Conservation (phyloP, 2,329 filamentous ascomycete genomes). For the Eutypa lata region DNA sequence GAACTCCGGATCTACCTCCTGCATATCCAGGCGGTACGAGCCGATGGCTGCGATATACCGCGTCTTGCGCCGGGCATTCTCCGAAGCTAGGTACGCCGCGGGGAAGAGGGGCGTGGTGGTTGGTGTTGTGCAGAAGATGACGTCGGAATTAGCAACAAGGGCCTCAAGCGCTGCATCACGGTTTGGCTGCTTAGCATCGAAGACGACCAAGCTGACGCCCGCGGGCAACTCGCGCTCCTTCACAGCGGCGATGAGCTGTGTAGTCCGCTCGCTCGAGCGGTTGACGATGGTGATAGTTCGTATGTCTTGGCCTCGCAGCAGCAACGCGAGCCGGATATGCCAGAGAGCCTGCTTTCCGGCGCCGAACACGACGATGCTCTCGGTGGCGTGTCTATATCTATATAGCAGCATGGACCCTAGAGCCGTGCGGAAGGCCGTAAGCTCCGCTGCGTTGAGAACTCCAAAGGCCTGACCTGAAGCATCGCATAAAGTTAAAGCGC, state of each 20-base stretch:
- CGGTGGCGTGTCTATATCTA: constrained; percentile 32
- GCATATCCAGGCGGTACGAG: constrained; percentile 58
- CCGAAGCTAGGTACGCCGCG: constrained; percentile 38
- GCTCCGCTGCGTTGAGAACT: constrained; percentile 63
- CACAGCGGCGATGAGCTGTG: constrained; percentile 16
- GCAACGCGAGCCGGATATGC: constrained; percentile 64
- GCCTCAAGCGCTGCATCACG: constrained; percentile 43
- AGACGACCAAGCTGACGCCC: constrained; percentile 39
- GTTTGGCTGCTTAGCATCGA: neutral
- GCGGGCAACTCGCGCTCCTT: constrained; percentile 28
- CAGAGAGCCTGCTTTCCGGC: constrained; percentile 70
- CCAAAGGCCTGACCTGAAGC: constrained; percentile 39
- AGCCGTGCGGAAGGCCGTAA: constrained; percentile 68
- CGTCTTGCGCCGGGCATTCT: constrained; percentile 22
- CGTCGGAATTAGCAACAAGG: constrained; percentile 52
- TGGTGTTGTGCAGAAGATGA: constrained; percentile 64
- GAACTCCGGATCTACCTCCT: constrained; percentile 63
- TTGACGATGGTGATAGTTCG: constrained; percentile 31
- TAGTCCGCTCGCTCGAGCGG: constrained; percentile 42
- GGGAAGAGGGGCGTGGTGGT: constrained; percentile 57
- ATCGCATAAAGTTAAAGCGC: neutral
- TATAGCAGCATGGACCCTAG: constrained; percentile 61
- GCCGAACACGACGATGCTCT: constrained; percentile 60
- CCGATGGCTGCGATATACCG: constrained; percentile 50
- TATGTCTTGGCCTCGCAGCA: constrained; percentile 38